These are phyloP conservation scores for Malus sieversii DNA, from an alignment of 306 rosid species.

Conservation along the genomic window DNA sequence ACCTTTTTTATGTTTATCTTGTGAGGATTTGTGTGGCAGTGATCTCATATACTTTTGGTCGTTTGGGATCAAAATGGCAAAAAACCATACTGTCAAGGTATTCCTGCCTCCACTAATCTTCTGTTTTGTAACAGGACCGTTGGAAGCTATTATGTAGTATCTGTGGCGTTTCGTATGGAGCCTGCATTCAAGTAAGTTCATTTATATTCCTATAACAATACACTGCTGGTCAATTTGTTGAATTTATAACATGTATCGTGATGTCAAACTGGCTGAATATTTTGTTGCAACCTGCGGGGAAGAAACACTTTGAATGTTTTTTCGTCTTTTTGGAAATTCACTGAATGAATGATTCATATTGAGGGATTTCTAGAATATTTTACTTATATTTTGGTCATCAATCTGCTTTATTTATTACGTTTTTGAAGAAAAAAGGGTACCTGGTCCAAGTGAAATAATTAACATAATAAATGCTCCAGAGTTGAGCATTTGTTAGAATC, in stretches of 20 bases:
- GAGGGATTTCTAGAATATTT: background rate
- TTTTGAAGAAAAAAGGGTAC: background rate
- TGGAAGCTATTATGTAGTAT: conserved; percentile 97
- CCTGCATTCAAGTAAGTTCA: conserved; percentile 90
- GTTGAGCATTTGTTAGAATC: background rate
- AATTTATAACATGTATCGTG: background rate
- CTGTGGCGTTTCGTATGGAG: conserved; percentile 94
- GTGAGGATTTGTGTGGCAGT: background rate
- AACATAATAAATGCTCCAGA: background rate
- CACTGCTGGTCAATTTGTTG: conserved; percentile 10
- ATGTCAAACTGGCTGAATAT: background rate
- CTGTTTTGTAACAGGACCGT: conserved; percentile 66
- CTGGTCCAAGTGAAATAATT: background rate
- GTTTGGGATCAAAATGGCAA: background rate
- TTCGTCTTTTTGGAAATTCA: background rate
- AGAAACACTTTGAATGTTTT: background rate
- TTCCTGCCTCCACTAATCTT: background rate
- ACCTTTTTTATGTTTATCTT: background rate
- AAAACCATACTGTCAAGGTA: background rate
- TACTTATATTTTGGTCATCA: background rate
- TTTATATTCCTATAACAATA: conserved; percentile 10
- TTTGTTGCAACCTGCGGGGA: background rate
- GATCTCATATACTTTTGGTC: background rate
- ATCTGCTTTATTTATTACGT: background rate
- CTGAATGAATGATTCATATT: background rate